Evolutionary conservation across 2,329 filamentous ascomycete species (phyloP).

Genomic region (Colletotrichum tropicale): DNA sequence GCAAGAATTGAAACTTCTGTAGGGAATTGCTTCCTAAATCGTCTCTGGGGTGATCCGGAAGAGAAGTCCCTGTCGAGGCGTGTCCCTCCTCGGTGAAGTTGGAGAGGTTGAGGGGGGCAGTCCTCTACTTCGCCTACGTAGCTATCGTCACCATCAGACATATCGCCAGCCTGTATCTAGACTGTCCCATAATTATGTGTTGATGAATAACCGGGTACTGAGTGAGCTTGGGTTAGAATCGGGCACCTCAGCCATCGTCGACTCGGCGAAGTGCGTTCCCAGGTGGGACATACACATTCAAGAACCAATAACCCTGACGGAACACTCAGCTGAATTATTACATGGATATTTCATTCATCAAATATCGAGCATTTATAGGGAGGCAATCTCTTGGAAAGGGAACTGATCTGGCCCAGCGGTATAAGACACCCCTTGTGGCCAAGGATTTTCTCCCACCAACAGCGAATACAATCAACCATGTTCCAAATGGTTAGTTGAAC

Average conservation of each 20-base stretch:
- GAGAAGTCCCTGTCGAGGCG: neutral
- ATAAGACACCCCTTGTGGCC: neutral
- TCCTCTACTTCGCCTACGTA: too few species aligned
- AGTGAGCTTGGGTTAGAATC: too few species aligned
- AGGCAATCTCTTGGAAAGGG: too few species aligned
- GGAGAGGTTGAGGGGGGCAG: accelerated
- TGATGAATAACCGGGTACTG: accelerated
- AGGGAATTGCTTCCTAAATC: too few species aligned
- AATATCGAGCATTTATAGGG: neutral
- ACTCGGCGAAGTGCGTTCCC: neutral
- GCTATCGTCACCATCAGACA: too few species aligned
- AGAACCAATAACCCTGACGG: neutral
- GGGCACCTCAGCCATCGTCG: neutral
- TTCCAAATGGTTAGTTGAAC: neutral
- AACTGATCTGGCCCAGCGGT: neutral
- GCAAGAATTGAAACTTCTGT: too few species aligned
- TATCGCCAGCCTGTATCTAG: too few species aligned
- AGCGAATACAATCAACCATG: accelerated
- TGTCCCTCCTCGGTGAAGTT: neutral
- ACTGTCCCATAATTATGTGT: accelerated
- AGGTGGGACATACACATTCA: neutral
- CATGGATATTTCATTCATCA: too few species aligned
- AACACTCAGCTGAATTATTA: too few species aligned
- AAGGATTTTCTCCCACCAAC: neutral
- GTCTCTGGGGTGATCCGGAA: neutral